Percentiles rank a stretch among this genome's conserved stretches.
Conservation (phyloP, 305 asterid species). For the Solanum aculeatissimum region DNA sequence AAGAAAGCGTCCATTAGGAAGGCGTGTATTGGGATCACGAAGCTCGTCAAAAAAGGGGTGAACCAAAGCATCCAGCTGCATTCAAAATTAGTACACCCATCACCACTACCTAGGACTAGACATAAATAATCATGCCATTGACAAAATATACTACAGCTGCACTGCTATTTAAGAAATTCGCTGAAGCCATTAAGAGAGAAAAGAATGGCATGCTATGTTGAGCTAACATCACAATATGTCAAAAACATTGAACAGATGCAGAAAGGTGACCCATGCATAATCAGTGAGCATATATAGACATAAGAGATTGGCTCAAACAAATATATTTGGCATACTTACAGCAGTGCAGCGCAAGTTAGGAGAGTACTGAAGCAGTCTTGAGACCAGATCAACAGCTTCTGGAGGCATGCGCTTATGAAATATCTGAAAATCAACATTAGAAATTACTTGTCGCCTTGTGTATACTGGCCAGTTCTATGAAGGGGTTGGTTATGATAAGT, state of each 20-base stretch:
- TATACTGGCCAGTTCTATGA: background rate
- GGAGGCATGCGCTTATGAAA: conserved; percentile 95
- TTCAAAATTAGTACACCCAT: background rate
- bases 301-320: background rate
- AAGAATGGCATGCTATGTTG: background rate
- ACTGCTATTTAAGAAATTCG: background rate
- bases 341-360: conserved; percentile 86
- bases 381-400: conserved; percentile 80
- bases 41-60: conserved; percentile 80
- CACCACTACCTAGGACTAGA: background rate
- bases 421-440: conserved; percentile 38
- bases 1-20: conserved; percentile 74
- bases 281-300: background rate
- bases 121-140: background rate
- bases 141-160: background rate
- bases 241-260: background rate
- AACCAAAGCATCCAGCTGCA: conserved; percentile 55
- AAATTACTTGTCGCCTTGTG: background rate
- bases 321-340: conserved; percentile 34
- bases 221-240: background rate
- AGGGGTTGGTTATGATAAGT: background rate
- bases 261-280: background rate
- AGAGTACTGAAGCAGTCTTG: conserved; percentile 88
- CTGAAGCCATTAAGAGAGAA: background rate
- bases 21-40: conserved; percentile 55